These are phyloP conservation scores for Aspergillus conjunctus DNA, from an alignment of 495 filamentous ascomycete species.

Conservation along the genomic window DNA sequence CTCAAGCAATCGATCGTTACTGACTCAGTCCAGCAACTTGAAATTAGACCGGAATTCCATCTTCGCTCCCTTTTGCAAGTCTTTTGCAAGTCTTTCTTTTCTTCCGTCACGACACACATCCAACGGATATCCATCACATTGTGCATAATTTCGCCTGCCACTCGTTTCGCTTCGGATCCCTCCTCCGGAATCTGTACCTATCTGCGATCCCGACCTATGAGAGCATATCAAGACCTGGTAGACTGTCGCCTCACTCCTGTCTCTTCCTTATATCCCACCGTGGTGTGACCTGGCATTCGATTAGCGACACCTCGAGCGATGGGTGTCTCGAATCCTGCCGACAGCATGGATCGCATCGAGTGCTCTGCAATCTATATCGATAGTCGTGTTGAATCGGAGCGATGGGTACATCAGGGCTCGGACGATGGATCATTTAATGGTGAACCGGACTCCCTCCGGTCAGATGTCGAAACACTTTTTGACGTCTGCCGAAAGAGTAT, in stretches of 20 bases:
- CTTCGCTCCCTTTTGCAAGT: constrained; percentile 3
- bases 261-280: constrained; percentile 15
- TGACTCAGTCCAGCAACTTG: constrained; percentile 19
- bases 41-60: constrained; percentile 8
- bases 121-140: not conserved
- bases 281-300: constrained; percentile 20
- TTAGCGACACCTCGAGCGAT: constrained; percentile 17
- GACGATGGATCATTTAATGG: constrained; percentile 36
- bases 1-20: constrained; percentile 17
- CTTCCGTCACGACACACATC: not conserved
- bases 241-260: constrained; percentile 15
- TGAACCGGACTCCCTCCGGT: constrained; percentile 52
- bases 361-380: constrained; percentile 87
- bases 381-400: constrained; percentile 66
- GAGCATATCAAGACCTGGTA: constrained; percentile 19
- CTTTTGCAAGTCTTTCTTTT: constrained; percentile 15
- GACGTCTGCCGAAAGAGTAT: constrained; percentile 58
- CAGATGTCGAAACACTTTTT: constrained; percentile 53
- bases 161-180: constrained; percentile 21
- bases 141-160: constrained; percentile 18
- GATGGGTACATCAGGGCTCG: constrained; percentile 53
- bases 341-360: constrained; percentile 66
- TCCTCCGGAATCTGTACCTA: constrained; percentile 3
- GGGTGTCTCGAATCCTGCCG: constrained; percentile 25
- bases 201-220: constrained; percentile 24